Evolutionary conservation across 805 yeast genomes (phyloP).

Genomic region (Yarrowia divulgata): DNA sequence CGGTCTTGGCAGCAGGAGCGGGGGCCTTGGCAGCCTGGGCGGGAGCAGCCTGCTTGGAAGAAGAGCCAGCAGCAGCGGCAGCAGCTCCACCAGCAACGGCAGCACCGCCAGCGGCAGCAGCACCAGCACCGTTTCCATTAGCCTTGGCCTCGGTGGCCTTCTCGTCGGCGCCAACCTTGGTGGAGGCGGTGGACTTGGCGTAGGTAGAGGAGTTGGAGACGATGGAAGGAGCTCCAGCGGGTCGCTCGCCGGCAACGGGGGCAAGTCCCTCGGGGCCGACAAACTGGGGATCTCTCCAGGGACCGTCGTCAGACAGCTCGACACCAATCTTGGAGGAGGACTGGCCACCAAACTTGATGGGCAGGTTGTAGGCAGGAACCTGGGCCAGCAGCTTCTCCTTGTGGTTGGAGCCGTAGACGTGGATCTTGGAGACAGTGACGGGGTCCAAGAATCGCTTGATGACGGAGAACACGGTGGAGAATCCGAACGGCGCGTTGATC

Average conservation of each 20-base stretch:
- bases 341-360: conserved; percentile 86
- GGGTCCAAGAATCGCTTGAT: conserved; percentile 97
- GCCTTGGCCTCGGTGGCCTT: conserved; percentile 13
- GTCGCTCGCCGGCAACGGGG: conserved; percentile 53
- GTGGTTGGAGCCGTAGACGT: conserved; percentile 81
- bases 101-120: conserved; percentile 21
- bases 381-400: conserved; percentile 85
- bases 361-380: conserved; percentile 92
- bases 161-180: conserved; percentile 17
- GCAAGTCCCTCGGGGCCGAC: conserved; percentile 97
- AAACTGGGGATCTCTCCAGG: conserved; percentile 91
- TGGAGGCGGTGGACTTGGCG: conserved; percentile 15
- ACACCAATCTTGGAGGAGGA: conserved; percentile 77
- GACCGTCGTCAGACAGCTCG: conserved; percentile 89
- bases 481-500: conserved; percentile 97
- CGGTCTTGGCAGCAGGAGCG: conserved; percentile 14
- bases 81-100: conserved; percentile 19
- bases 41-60: conserved; percentile 25
- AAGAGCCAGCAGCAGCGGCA: conserved; percentile 1
- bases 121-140: conserved; percentile 28
- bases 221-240: conserved; percentile 32
- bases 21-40: conserved; percentile 26
- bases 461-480: conserved; percentile 88
- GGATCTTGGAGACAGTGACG: conserved; percentile 94
- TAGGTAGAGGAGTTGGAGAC: conserved; percentile 37